Evolutionary conservation across 805 yeast genomes (phyloP), one percentile per base, ranked within the genome.

Genomic region (Clavispora fructus): DNA sequence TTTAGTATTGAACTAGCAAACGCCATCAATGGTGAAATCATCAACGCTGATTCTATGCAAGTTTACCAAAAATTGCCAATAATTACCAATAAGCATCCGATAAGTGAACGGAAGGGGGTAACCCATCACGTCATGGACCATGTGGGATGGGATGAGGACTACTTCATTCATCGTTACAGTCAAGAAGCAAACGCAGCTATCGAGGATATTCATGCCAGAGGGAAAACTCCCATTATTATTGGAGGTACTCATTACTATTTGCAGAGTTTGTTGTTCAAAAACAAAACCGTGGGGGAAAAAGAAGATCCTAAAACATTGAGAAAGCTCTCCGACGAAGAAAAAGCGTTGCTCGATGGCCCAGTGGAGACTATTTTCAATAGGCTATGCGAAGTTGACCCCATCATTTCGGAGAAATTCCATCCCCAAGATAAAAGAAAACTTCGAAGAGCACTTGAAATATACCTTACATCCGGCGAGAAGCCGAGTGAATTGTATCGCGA

Each of bases 1-100:
- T 77, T 87, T 49, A 78, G 88, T 40, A 80, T 89, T 2, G 92
- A 89, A 49, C 62, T 94, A 17, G 97, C 97, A 10, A 74, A 78
- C 54, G 74, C 75, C 26, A 75, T 85, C 43, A 77, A 83, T 59
- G 98, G 98, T 17, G 98, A 94, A 60, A 75, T 94, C 52, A 86
- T 94, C 52, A 94, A 94, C 64, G 96, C 96, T 0, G 99, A 94
- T 62, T 89, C 98, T 1, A 91, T 94, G 97, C 99, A 94, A 65
- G 86, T 94, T 73, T 94, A 94, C 64, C 67, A 71, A 35, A 83
- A 79, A 0, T 67, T 81, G 1, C 88, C 85, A 12, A 79, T 80
- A 10, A 88, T 94, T 49, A 87, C 99, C 13, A 94, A 94, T 59
- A 94, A 94, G 58, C 98, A 94, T 57, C 98, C 99, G 0, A 49